Base-by-base conservation (phyloP, 2,329 filamentous ascomycete genomes). In the Ophiosphaerella herpotricha region DNA sequence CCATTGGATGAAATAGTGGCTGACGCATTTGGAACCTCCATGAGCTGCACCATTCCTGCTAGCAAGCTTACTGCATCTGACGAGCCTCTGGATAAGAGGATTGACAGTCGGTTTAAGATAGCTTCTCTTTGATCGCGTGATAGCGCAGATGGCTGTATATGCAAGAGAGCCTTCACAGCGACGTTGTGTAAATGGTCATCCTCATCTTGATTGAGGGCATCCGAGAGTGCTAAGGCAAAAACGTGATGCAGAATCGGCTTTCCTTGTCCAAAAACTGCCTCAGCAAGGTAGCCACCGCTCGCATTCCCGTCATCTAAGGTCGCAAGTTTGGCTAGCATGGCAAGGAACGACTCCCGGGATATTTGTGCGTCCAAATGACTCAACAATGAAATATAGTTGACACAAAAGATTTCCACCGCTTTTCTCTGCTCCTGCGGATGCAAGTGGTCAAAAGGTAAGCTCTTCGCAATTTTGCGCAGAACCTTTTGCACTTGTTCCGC, bases 21-120 rank as follows among this genome's bases (percentile, higher is more conserved):
- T 5, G 64, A 73, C 12, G 71, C 65, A 46, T 74, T 74, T 2
- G 72, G 64, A 5, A 65, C 52, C 26, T 66, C 55, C 64, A 73
- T 72, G 7, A 74, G 54, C 41, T 64, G 62, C 7, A 54, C 57
- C 56, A 71, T 61, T 33, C 70, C 57, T 36, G 62, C 65, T 4
- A 72, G 50, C 12, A 66, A 18, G 1, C 39, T 39, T 4, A 52
- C 37, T 4, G 51, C 41, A 16, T 60, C 43, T 18, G 42, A 21
- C 23, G 58, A 43, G 6, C 48, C 41, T 5, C 49, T 44, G 3
- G 37, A 39, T 5, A 68, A 32, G 23, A 64, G 52, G 3, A 60
- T 51, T 7, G 60, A 58, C 26, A 70, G 46, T 18, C 58, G 62
- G 41, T 74, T 61, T 12, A 75, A 34, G 9, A 68, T 51, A 23